Percentiles rank a stretch among this genome's conserved stretches.
Conservation (phyloP, 768 basidiomycete species). For the Sistotremastrum suecicum region DNA sequence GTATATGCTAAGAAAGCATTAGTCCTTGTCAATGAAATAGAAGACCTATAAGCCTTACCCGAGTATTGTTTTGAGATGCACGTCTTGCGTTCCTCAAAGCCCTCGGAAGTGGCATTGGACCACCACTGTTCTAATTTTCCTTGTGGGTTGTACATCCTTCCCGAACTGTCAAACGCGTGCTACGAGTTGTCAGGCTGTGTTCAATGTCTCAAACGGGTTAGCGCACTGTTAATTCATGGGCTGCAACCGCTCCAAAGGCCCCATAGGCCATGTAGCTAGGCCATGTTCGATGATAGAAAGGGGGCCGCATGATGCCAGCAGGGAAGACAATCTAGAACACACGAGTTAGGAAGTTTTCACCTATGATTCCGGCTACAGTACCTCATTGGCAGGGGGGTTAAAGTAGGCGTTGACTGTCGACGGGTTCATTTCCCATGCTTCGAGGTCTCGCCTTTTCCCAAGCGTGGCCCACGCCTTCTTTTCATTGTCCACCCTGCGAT, state of each 20-base stretch:
- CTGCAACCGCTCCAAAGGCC: constrained; percentile 82
- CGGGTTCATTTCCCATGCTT: constrained; percentile 82
- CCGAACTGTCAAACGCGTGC: constrained; percentile 87
- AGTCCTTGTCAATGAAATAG: constrained; percentile 1
- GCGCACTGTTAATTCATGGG: constrained; percentile 80
- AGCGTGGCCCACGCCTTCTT: constrained; percentile 63
- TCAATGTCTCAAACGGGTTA: neutral
- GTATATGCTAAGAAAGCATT: constrained; percentile 42
- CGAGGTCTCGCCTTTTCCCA: constrained; percentile 52
- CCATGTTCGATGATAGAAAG: constrained; percentile 81
- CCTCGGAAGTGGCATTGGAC: constrained; percentile 74
- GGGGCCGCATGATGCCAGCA: constrained; percentile 86
- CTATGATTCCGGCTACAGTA: constrained; percentile 15
- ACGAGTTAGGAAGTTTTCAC: neutral
- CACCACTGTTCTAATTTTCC: constrained; percentile 89
- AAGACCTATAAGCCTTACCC: constrained; percentile 24
- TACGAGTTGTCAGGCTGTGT: constrained; percentile 14
- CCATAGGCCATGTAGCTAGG: constrained; percentile 85
- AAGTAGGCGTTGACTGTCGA: constrained; percentile 83
- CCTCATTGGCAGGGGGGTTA: constrained; percentile 79
- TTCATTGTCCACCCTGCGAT: constrained; percentile 37
- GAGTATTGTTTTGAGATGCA: constrained; percentile 91
- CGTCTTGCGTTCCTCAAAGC: constrained; percentile 68
- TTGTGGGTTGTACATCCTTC: constrained; percentile 78
- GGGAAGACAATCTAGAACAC: constrained; percentile 77